A percentile compares a stretch with the other conserved stretches of the same genome.
These are phyloP conservation scores for Beauveria rudraprayagi DNA, from an alignment of 2,329 filamentous ascomycete species.

Conservation along the genomic window DNA sequence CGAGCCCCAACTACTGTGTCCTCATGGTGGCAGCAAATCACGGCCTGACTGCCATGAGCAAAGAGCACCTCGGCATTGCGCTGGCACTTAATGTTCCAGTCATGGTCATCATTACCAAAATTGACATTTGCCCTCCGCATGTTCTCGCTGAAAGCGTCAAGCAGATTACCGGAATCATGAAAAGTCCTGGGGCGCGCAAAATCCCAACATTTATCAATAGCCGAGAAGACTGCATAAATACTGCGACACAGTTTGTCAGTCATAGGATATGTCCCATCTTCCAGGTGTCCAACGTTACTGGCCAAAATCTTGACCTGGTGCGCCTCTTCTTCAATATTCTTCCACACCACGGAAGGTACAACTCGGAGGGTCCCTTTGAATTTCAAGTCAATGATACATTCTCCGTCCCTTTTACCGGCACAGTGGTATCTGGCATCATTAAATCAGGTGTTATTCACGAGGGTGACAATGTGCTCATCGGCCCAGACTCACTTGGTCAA, in stretches of 20 bases:
- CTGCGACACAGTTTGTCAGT: conserved; percentile 90
- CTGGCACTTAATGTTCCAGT: conserved; percentile 92
- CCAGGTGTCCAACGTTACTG: conserved; percentile 96
- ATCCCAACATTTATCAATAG: conserved; percentile 94
- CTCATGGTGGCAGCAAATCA: conserved; percentile 99
- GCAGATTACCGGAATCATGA: conserved; percentile 86
- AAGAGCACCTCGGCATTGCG: conserved; percentile 93
- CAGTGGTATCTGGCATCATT: conserved; percentile 89
- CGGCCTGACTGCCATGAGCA: conserved; percentile 94
- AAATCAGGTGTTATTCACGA: conserved; percentile 81
- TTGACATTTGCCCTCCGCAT: conserved; percentile 93
- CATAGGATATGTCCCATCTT: conserved; percentile 95
- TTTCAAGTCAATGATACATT: conserved; percentile 97
- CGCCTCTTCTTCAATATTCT: conserved; percentile 91
- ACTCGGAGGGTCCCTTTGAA: conserved; percentile 80
- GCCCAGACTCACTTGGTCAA: conserved; percentile 82
- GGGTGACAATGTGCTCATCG: conserved; percentile 82
- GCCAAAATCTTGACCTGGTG: conserved; percentile 81
- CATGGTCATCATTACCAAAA: conserved; percentile 97
- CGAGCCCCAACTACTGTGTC: conserved; percentile 93
- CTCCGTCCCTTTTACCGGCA: conserved; percentile 93
- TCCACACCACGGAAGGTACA: conserved; percentile 88
- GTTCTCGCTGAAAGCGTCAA: conserved; percentile 90
- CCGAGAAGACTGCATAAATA: conserved; percentile 86
- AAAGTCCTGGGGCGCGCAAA: conserved; percentile 86